Evolutionary conservation across 176 grass and related monocot species (phyloP), one percentile per base, ranked within the genome.

Genomic region (Ensete glaucum): DNA sequence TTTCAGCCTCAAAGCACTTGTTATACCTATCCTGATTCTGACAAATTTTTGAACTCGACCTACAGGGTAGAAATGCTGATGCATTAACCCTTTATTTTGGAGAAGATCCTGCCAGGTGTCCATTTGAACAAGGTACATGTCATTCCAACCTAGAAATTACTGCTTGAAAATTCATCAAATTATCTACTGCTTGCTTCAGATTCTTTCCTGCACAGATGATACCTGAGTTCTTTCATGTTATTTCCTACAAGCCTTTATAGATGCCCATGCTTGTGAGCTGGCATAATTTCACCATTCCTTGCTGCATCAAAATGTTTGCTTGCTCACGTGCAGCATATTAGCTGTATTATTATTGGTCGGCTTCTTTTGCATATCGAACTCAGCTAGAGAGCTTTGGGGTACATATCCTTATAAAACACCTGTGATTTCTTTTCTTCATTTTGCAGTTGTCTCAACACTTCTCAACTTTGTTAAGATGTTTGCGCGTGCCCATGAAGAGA

Each of bases 51-150:
- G 43, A 72, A 26, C 73, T 77, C 75, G 80, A 70, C 50, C n/a
- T 6, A 59, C 80, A 96, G 92, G 88, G 89, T 53, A 82, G 92
- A 57, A 96, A 92, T 82, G 92, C 86, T 29, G 92, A 96, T 84
- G 92, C 87, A 80, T 76, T 96, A 62, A 89, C 92, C 72, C 86
- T 89, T 76, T 96, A 96, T 90, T 96, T 96, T 92, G 92, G 92
- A 78, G 92, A 96, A 85, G 92, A 92, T 76, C 92, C 92, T 66
- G 81, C 78, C 5, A 77, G 87, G 50, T 96, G 89, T 75, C 87
- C 89, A 74, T 92, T 89, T 78, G 88, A 92, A 59, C 88, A 96
- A 92, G 92, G 92, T 96, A 20, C 17, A 62, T 20, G 8, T 21
- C n/a, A 19, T 62, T 20, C 58, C 16, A 20, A 50, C 50, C 6